Evolutionary conservation across 768 basidiomycete species (phyloP), one percentile per base, ranked within the genome.

Genomic region (Tricholoma furcatifolium): DNA sequence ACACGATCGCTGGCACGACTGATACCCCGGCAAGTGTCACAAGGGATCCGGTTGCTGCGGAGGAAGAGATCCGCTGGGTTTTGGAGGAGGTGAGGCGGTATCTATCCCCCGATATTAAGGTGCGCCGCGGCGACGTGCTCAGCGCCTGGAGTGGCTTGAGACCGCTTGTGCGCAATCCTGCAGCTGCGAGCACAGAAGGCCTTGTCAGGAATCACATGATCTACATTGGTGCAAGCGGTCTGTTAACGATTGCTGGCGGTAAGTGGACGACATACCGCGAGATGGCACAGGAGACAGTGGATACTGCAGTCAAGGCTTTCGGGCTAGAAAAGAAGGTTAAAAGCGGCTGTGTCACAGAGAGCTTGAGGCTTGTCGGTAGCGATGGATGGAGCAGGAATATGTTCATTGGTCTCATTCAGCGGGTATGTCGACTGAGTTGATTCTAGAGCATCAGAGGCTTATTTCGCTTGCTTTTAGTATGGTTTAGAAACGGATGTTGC

Each of bases 201-300:
- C 73, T 99, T 47, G 96, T 99, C 17, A 74, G 96, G 63, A 98
- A 88, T 65, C 96, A 98, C 72, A 81, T 99, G 80, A 89, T 97
- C 58, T 80, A 93, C 65, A 83, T 93, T 31, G 83, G 81, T 38
- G 79, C 81, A 43, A 83, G 83, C 56, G 93, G 94, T 15, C 74
- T 99, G 61, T 70, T 99, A 55, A 98, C 95, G 24, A 93, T 98
- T 61, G 93, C 92, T 2, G 96, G 96, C 15, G 96, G 96, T 4
- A 99, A 99, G 70, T 99, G 96, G 96, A 99, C 96, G 54, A 98
- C 96, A 43, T 99, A 98, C 73, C 77, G 91, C 44, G 87, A 85
- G 30, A 97, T 98, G 96, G 93, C 96, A 20, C 80, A 93, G 73
- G 96, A 98, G 74, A 89, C 93, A 0, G 87, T 98, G 41, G 90